Conservation (phyloP, 148 eudicot species). For the Mesembryanthemum crystallinum region DNA sequence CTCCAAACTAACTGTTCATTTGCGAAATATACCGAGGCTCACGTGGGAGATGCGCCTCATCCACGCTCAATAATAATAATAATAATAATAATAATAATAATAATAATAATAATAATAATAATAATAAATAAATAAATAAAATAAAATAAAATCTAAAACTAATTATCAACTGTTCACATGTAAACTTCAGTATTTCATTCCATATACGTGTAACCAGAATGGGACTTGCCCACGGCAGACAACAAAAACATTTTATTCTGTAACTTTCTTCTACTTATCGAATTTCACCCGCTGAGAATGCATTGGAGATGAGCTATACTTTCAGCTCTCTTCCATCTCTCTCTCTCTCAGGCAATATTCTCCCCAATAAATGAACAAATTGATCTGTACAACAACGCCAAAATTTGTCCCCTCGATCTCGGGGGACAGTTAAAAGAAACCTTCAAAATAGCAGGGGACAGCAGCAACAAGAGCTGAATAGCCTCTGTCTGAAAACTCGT, state of each 20-base stretch:
- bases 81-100: too few species aligned
- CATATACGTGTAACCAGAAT: slow-evolving; percentile 12
- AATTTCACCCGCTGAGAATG: slow-evolving; percentile 6
- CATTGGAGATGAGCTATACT: slow-evolving; percentile 5
- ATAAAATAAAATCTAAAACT: too few species aligned
- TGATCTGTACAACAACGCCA: slow-evolving; percentile 33
- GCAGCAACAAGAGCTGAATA: slow-evolving; percentile 8
- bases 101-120: too few species aligned
- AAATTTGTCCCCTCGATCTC: slow-evolving; percentile 3
- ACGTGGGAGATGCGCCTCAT: too few species aligned
- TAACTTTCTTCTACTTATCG: slow-evolving; percentile 1
- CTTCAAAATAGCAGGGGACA: not conserved
- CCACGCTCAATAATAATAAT: too few species aligned
- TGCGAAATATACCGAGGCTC: too few species aligned
- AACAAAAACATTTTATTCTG: slow-evolving; percentile 1
- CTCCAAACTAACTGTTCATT: too few species aligned
- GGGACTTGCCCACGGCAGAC: slow-evolving; percentile 6
- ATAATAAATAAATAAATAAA: too few species aligned
- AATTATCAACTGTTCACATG: not conserved
- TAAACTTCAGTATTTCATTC: not conserved
- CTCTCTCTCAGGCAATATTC: slow-evolving; percentile 10
- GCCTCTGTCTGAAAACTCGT: not conserved
- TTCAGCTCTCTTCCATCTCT: slow-evolving; percentile 20
- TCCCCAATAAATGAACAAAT: slow-evolving; percentile 31
- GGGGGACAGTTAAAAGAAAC: not conserved